Base-by-base conservation (phyloP, 208 protist genomes). In the Acanthamoeba royreba region DNA sequence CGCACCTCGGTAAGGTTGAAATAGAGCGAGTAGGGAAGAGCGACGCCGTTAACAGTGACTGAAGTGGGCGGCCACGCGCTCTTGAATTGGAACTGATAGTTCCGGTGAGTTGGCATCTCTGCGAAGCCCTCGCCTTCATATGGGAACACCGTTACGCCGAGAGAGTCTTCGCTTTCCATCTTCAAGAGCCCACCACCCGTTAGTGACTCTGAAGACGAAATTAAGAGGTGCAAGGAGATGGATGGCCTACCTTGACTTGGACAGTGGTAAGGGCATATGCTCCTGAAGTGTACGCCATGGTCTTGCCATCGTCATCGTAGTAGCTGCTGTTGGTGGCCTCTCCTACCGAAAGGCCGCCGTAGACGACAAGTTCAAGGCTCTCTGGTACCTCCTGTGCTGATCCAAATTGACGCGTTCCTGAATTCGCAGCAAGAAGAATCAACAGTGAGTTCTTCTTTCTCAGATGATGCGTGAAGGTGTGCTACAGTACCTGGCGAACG, bases 31-130 rank as follows among this genome's bases (percentile, higher is more conserved):
- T 53, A 85, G 74, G 74, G 74, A 25, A 85, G 46, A 7, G 31
- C 42, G 4, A 85, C 74, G 38, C 74, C 74, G 43, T 85, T 85
- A 45, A 85, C 74, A 11, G 74, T 85, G 43, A 85, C 74, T 31
- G 74, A 85, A 4, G 74, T 19, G 42, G 74, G 43, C 1, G 74
- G 74, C 74, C 74, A 85, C 42, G 53, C 74, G 43, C 74, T 19
- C 4, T 53, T 45, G 74, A 85, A 85, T 28, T 85, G 74, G 74
- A 85, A 85, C 74, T 85, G 74, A 28, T 85, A 85, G 74, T 85
- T 85, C 19, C 74, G 4, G 43, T 53, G 40, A 17, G 74, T 19
- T 45, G 74, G 74, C 74, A 85, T 85, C 74, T 85, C n/a, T 38
- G 17, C 4, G 42, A 85, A 85, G 8, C 74, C 74, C 38, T 85